Conservation (phyloP, 2,329 filamentous ascomycete genomes). For the Akanthomyces uredinophilus region DNA sequence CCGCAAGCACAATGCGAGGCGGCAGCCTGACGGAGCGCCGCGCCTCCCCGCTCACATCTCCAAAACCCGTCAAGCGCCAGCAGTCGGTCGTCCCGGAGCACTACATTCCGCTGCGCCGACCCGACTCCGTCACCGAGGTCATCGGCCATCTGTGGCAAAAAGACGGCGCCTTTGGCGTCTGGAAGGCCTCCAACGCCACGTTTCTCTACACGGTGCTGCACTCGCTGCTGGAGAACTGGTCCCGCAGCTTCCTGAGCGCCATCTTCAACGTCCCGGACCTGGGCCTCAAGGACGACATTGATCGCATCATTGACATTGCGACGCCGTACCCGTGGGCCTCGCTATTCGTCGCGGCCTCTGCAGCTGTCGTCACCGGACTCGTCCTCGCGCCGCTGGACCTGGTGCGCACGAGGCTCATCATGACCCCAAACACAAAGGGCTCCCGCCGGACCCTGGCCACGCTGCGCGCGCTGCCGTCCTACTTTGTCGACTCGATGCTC, state of each 20-base stretch:
- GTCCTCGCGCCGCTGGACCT: constrained; percentile 84
- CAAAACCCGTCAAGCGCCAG: constrained; percentile 24
- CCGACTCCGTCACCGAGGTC: constrained; percentile 80
- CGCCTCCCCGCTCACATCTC: constrained; percentile 26
- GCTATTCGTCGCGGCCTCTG: constrained; percentile 63
- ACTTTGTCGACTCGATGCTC: constrained; percentile 64
- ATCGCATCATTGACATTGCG: constrained; percentile 66
- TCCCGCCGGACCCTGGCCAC: constrained; percentile 74
- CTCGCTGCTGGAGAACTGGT: constrained; percentile 86
- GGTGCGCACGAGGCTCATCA: constrained; percentile 77
- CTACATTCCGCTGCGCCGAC: constrained; percentile 64
- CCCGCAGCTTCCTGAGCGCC: constrained; percentile 82
- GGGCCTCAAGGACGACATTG: constrained; percentile 68
- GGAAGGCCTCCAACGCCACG: constrained; percentile 89
- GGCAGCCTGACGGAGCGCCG: constrained; percentile 27
- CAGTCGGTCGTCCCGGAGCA: constrained; percentile 40
- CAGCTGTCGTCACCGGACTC: constrained; percentile 67
- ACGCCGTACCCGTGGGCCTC: constrained; percentile 79
- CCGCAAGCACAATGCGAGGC: constrained; percentile 37
- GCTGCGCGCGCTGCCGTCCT: constrained; percentile 72
- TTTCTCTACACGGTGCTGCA: constrained; percentile 87
- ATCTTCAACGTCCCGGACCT: constrained; percentile 85
- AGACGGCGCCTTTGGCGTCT: constrained; percentile 85
- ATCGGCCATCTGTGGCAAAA: constrained; percentile 84
- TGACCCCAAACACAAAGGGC: constrained; percentile 71